Conservation (phyloP, 1,139 yeast species). For the Zygosaccharomyces pseudobailii region DNA sequence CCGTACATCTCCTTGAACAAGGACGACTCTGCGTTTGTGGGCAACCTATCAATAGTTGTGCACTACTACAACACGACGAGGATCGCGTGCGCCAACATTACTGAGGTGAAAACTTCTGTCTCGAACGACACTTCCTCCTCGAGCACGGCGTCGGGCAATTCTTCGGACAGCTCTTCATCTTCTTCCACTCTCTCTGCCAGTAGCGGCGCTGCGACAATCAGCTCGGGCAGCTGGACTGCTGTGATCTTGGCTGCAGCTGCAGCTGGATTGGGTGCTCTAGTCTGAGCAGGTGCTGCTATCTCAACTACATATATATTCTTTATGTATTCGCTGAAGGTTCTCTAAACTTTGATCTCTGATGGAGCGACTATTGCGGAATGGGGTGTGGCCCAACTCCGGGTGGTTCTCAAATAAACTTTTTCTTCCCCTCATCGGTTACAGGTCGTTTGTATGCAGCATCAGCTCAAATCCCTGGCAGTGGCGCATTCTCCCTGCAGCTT, state of each 20-base stretch:
- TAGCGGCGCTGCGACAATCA: background rate
- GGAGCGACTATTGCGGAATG: too few species aligned
- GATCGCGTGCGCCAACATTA: slow-evolving; percentile 58
- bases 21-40: slow-evolving; percentile 44
- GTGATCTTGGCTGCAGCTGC: background rate
- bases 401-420: too few species aligned
- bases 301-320: background rate
- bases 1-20: slow-evolving; percentile 50
- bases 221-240: background rate
- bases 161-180: background rate
- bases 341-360: too few species aligned
- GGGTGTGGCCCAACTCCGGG: too few species aligned
- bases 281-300: background rate
- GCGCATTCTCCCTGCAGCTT: too few species aligned
- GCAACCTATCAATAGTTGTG: slow-evolving; percentile 50
- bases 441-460: too few species aligned
- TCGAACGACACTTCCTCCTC: background rate
- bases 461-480: too few species aligned
- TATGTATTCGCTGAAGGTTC: background rate
- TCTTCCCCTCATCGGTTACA: too few species aligned
- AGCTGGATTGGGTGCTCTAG: background rate
- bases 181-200: background rate
- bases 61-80: slow-evolving; percentile 47
- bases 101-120: background rate
- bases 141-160: background rate